Base-by-base conservation (phyloP, 331 rosid genomes). In the Stylosanthes scabra region DNA sequence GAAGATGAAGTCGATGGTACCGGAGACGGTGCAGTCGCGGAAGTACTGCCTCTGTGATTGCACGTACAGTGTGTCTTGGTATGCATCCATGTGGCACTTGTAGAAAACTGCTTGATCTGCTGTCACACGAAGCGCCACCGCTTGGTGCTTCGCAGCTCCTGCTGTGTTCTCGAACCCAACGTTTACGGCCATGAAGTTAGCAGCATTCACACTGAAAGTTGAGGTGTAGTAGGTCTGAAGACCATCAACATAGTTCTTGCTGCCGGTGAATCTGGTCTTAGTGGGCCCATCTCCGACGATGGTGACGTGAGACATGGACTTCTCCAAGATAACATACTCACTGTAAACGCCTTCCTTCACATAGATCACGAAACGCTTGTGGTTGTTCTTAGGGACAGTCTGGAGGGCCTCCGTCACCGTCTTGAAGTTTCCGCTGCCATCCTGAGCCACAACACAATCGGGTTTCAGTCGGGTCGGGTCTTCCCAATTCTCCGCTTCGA, bases 231-330 rank as follows among this genome's bases (percentile, higher is more conserved):
- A 88, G 2, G 97, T 87, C n/a, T 68, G 68, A 9, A 81, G 0
- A 1, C 93, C 97, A 27, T 87, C 92, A 0, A n/a, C 14, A n/a
- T 9, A 87, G 85, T 83, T 87, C 56, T 27, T 71, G 59, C 1
- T 66, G 2, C 88, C 88, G n/a, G 86, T 80, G 83, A 93, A 79
- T 66, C 13, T 82, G 52, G 97, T 87, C 81, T 71, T 80, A 1
- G 84, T 83, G 29, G 97, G 88, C 58, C 98, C 98, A 59, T 93
- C 98, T 11, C 98, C 98, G 13, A 91, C 65, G 41, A 93, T 54
- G 28, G 80, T 59, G 28, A 93, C 79, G 7, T 54, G 15, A 1
- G 59, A 61, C 88, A 60, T 71, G 8, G 4, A 1, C 78, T 82
- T 86, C 1, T 39, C 54, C 8, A 93, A 0, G 0, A 2, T 0